phyloP scores from a whole-genome alignment of 2,329 filamentous ascomycete species.

The Pseudovirgaria hyperparasitica region DNA sequence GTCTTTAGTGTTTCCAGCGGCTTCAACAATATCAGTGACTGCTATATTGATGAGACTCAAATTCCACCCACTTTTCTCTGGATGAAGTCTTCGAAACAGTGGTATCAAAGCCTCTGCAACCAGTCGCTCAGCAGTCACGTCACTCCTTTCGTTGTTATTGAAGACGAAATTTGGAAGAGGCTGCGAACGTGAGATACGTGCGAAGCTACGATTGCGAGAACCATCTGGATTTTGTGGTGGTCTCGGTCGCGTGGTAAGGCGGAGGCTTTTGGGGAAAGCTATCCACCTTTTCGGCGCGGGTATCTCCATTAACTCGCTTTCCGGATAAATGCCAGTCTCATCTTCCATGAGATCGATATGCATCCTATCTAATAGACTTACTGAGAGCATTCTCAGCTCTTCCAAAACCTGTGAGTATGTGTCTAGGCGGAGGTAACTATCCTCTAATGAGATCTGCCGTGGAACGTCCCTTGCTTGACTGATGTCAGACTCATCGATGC shows the following conservation, averaged over 20 bases:
- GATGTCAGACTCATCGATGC: conserved; percentile 64
- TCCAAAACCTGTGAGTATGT: conserved; percentile 49
- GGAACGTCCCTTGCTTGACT: conserved; percentile 59
- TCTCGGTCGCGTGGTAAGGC: conserved; percentile 62
- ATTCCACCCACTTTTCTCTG: conserved; percentile 60
- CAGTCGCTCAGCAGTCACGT: conserved; percentile 52
- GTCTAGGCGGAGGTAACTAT: conserved; percentile 68
- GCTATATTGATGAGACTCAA: conserved; percentile 77
- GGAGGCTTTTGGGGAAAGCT: conserved; percentile 67
- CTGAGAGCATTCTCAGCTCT: conserved; percentile 56
- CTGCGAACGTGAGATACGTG: conserved; percentile 62
- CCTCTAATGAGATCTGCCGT: conserved; percentile 86
- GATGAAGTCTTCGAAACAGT: conserved; percentile 63
- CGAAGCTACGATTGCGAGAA: conserved; percentile 45
- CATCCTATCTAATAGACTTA: conserved; percentile 66
- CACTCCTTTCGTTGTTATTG: conserved; percentile 43
- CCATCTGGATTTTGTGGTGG: conserved; percentile 39
- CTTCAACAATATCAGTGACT: conserved; percentile 64
- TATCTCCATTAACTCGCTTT: background rate
- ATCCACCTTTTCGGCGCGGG: conserved; percentile 45
- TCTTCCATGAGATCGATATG: conserved; percentile 56
- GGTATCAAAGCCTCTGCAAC: conserved; percentile 55
- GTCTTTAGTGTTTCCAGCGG: conserved; percentile 29
- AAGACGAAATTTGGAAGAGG: conserved; percentile 66
- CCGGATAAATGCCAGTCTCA: background rate